Percentiles rank a stretch among this genome's conserved stretches.
Evolutionary conservation across 345 rosid species (phyloP).

Genomic region (Euphorbia pulcherrima): DNA sequence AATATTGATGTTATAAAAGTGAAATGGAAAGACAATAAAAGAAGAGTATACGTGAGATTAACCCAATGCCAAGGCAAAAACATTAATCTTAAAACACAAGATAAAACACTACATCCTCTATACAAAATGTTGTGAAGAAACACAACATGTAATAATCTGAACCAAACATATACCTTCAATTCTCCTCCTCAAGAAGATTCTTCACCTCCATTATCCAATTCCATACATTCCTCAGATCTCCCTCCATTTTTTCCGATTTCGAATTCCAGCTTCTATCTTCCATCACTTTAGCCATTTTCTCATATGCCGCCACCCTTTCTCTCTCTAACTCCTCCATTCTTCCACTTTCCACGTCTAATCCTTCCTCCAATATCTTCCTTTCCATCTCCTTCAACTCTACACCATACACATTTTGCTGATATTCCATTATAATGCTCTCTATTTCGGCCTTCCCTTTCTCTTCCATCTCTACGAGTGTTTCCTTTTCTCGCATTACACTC

Average conservation of each 20-base stretch:
- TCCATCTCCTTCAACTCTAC: conserved; percentile 52
- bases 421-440: conserved; percentile 45
- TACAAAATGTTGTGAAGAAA: neutral
- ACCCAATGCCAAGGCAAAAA: neutral
- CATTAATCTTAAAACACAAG: neutral
- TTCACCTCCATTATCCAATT: conserved; percentile 44
- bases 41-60: neutral
- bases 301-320: conserved; percentile 26
- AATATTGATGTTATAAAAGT: neutral
- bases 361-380: conserved; percentile 42
- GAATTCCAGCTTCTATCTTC: conserved; percentile 17
- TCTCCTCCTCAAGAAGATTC: conserved; percentile 22
- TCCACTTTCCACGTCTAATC: conserved; percentile 25
- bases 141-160: too few relatives aligned
- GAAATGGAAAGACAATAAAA: neutral
- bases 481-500: conserved; percentile 48
- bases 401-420: conserved; percentile 54
- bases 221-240: conserved; percentile 35
- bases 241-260: conserved; percentile 37
- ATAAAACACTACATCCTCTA: neutral
- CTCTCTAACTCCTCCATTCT: conserved; percentile 38
- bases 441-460: conserved; percentile 49
- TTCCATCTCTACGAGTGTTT: conserved; percentile 44
- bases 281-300: conserved; percentile 30
- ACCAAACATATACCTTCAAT: too few relatives aligned